These are phyloP conservation scores for Fulvia fulva DNA, from an alignment of 2,329 filamentous ascomycete species.

Conservation along the genomic window DNA sequence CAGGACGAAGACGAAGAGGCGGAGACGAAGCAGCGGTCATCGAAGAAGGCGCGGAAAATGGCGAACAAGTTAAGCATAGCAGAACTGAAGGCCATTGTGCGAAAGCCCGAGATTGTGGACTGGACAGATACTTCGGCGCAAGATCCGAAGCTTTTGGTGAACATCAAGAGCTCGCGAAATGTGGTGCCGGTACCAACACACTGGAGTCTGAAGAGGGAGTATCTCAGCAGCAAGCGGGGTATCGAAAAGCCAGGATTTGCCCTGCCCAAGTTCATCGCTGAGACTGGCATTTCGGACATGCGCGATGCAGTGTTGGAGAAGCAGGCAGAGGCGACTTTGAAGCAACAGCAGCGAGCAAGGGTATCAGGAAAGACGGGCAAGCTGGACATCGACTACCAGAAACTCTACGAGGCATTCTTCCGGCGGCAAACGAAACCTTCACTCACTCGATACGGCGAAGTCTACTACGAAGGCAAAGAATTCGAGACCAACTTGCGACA, in stretches of 20 bases:
- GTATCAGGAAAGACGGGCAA: constrained; percentile 96
- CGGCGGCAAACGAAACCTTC: constrained; percentile 94
- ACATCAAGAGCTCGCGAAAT: constrained; percentile 93
- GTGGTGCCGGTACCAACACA: constrained; percentile 91
- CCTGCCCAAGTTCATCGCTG: constrained; percentile 92
- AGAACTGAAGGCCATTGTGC: constrained; percentile 87
- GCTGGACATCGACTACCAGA: constrained; percentile 97
- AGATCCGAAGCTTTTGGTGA: constrained; percentile 82
- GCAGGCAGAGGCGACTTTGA: constrained; percentile 83
- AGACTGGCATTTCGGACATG: constrained; percentile 98
- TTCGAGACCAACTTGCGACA: constrained; percentile 92
- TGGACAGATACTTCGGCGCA: constrained; percentile 94
- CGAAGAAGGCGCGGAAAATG: constrained; percentile 92
- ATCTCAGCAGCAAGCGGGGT: constrained; percentile 92
- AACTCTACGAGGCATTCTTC: constrained; percentile 97
- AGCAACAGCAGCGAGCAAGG: constrained; percentile 91
- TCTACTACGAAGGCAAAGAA: constrained; percentile 99
- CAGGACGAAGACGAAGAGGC: constrained; percentile 73
- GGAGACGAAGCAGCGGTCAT: constrained; percentile 65
- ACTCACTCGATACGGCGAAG: constrained; percentile 89
- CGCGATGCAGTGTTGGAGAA: constrained; percentile 94
- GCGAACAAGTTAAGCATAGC: constrained; percentile 90
- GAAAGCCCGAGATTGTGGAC: constrained; percentile 89
- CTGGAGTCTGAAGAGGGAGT: constrained; percentile 95
- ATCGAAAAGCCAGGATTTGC: constrained; percentile 93